Conservation (phyloP, 495 filamentous ascomycete species). For the Hamigera avellanea region DNA sequence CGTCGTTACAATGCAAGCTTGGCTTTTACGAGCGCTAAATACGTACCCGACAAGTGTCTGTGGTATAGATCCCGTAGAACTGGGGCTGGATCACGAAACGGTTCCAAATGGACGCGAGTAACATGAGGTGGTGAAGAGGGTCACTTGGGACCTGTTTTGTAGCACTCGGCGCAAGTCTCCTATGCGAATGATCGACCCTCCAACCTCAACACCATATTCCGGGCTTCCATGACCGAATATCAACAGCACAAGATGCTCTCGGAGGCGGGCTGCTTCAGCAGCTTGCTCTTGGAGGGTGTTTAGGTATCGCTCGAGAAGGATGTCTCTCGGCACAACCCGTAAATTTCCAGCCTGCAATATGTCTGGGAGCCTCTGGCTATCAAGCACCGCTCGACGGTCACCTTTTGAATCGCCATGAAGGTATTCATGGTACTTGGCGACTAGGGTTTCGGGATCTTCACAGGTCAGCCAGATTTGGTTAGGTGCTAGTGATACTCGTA, state of each 20-base stretch:
- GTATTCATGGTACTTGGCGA: slow-evolving; percentile 11
- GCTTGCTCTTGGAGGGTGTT: slow-evolving; percentile 3
- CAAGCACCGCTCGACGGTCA: slow-evolving; percentile 8
- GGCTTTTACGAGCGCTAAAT: too few species aligned
- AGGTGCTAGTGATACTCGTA: neutral
- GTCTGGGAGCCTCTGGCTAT: slow-evolving; percentile 1
- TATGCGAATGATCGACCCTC: too few species aligned
- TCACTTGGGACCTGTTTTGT: too few species aligned
- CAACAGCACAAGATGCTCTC: slow-evolving; percentile 4
- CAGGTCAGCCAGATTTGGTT: slow-evolving; percentile 11
- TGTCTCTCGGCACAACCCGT: slow-evolving; percentile 1
- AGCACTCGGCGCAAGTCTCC: too few species aligned
- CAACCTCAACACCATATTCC: neutral
- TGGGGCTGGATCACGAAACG: too few species aligned
- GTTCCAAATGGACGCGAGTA: too few species aligned
- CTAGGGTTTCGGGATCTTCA: slow-evolving; percentile 3
- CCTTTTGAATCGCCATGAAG: slow-evolving; percentile 5
- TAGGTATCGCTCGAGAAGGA: slow-evolving; percentile 1
- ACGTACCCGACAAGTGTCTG: too few species aligned
- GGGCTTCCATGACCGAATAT: slow-evolving; percentile 8
- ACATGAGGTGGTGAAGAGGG: too few species aligned
- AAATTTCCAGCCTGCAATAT: slow-evolving; percentile 1
- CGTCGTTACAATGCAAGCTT: too few species aligned
- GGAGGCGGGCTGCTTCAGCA: neutral
- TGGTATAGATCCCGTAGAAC: too few species aligned